Percentiles rank a stretch among this genome's conserved stretches.
These are phyloP conservation scores for Nitzschia sp. DNA, from an alignment of 108 stramenopile species.

Conservation along the genomic window DNA sequence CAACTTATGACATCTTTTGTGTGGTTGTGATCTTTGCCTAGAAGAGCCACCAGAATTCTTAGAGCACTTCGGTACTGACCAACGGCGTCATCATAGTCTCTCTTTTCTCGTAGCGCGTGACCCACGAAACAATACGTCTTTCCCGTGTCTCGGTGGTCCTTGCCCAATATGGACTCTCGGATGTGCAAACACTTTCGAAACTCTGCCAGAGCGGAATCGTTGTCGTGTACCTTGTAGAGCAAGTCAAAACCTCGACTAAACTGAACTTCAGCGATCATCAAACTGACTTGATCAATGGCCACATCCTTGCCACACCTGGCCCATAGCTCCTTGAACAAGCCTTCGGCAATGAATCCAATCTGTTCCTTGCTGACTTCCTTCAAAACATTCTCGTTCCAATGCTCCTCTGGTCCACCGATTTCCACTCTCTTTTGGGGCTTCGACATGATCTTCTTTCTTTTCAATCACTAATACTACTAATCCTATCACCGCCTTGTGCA, in stretches of 20 bases:
- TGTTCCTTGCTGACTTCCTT: constrained; percentile 45
- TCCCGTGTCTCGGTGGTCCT: constrained; percentile 46
- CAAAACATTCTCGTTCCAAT: constrained; percentile 38
- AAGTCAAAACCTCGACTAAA: constrained; percentile 42
- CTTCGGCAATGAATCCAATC: constrained; percentile 44
- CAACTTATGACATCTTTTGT: constrained; percentile 48
- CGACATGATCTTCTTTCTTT: constrained; percentile 2
- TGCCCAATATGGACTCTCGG: constrained; percentile 40
- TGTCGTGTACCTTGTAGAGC: constrained; percentile 41
- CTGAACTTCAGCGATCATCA: constrained; percentile 45
- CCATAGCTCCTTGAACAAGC: constrained; percentile 45
- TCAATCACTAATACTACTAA: not conserved
- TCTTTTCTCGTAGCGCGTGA: constrained; percentile 37
- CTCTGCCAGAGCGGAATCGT: constrained; percentile 34
- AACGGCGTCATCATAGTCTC: constrained; percentile 38
- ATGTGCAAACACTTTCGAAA: constrained; percentile 43
- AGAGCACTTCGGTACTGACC: constrained; percentile 43
- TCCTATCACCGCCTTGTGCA: not conserved
- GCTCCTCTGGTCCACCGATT: constrained; percentile 39
- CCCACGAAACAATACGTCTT: constrained; percentile 51
- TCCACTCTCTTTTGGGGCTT: constrained; percentile 18
- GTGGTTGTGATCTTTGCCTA: constrained; percentile 44
- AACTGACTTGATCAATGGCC: constrained; percentile 34
- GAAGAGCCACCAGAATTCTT: constrained; percentile 38
- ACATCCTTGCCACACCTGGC: constrained; percentile 44